These are phyloP conservation scores for Leccinum obscurum DNA, from an alignment of 768 basidiomycete species.

Conservation along the genomic window DNA sequence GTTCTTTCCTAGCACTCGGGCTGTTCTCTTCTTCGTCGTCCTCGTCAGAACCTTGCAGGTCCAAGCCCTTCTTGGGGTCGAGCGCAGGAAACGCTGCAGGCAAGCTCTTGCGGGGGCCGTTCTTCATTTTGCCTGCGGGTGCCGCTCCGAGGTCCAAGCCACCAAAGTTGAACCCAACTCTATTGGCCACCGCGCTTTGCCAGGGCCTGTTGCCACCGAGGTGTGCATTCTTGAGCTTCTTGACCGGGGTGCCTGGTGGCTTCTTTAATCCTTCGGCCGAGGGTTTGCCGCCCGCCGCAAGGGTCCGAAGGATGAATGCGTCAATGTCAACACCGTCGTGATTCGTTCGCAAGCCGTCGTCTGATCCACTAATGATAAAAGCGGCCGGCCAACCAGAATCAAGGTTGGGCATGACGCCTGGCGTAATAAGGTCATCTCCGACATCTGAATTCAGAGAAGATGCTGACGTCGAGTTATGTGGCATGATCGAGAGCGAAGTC, in stretches of 20 bases:
- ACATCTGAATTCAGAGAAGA: slow-evolving; percentile 57
- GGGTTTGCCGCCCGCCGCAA: slow-evolving; percentile 57
- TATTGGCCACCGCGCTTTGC: slow-evolving; percentile 77
- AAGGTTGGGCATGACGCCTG: slow-evolving; percentile 52
- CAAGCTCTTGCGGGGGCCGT: slow-evolving; percentile 67
- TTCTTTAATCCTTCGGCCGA: slow-evolving; percentile 50
- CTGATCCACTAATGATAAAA: slow-evolving; percentile 39
- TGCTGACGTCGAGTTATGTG: slow-evolving; percentile 60
- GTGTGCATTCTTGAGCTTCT: slow-evolving; percentile 62
- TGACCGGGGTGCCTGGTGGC: slow-evolving; percentile 81
- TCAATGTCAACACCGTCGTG: slow-evolving; percentile 50
- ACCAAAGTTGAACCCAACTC: slow-evolving; percentile 54
- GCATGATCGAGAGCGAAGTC: slow-evolving; percentile 40
- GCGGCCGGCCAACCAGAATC: slow-evolving; percentile 65
- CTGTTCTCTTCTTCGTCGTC: slow-evolving; percentile 66
- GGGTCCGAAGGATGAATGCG: slow-evolving; percentile 69
- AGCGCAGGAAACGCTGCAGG: slow-evolving; percentile 67
- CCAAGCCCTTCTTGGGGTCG: slow-evolving; percentile 29
- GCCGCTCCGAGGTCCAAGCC: slow-evolving; percentile 39
- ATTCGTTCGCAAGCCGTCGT: slow-evolving; percentile 34
- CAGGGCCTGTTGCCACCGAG: slow-evolving; percentile 64
- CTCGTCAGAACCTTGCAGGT: slow-evolving; percentile 49
- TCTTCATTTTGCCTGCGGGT: slow-evolving; percentile 43
- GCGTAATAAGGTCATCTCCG: slow-evolving; percentile 72
- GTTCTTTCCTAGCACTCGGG: slow-evolving; percentile 54